A percentile compares a stretch with the other conserved stretches of the same genome.
These are phyloP conservation scores for Melaleuca alternifolia DNA, from an alignment of 345 rosid species.

Conservation along the genomic window DNA sequence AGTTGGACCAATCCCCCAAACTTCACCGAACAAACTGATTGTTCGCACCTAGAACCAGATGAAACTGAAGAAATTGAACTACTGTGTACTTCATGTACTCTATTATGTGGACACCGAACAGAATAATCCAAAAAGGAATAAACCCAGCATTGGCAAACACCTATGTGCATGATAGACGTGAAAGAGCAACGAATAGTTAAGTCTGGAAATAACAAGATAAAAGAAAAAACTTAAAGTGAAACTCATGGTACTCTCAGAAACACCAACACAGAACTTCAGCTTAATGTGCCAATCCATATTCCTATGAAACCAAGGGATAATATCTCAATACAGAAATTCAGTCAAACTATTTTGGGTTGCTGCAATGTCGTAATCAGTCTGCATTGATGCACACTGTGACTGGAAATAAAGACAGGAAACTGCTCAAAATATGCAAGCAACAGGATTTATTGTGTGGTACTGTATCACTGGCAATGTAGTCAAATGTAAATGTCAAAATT, in stretches of 20 bases:
- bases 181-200: neutral
- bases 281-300: neutral
- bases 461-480: neutral
- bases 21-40: conserved; percentile 79
- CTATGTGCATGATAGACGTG: neutral
- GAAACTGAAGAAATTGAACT: neutral
- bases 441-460: neutral
- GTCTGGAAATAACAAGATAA: neutral
- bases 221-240: neutral
- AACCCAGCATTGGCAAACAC: neutral
- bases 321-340: neutral
- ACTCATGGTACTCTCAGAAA: neutral
- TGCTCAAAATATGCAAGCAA: neutral
- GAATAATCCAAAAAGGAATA: neutral
- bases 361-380: neutral
- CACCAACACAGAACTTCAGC: neutral
- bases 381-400: neutral
- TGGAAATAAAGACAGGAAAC: neutral
- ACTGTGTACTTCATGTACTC: neutral
- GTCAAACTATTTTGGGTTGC: neutral
- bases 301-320: neutral
- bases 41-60: conserved; percentile 53
- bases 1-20: conserved; percentile 97
- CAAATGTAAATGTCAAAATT: neutral
- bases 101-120: neutral